These are phyloP conservation scores for Ustilago tritici DNA, from an alignment of 1,284 basidiomycete species.

Conservation along the genomic window DNA sequence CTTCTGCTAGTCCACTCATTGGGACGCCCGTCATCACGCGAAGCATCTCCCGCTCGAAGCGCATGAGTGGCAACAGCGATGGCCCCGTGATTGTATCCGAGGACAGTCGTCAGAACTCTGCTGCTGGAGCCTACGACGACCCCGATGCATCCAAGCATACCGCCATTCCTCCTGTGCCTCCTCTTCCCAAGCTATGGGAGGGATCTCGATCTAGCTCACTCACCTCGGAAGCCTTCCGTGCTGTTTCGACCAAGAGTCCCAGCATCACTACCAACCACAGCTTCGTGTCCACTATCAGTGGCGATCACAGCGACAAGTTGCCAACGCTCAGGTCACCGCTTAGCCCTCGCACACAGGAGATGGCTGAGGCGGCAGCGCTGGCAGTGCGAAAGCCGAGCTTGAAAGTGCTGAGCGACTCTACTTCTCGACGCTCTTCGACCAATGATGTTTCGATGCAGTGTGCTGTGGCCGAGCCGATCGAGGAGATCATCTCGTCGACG, in stretches of 20 bases:
- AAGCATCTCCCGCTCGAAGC: constrained; percentile 35
- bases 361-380: constrained; percentile 44
- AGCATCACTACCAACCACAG: constrained; percentile 32
- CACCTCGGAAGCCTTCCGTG: constrained; percentile 38
- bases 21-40: constrained; percentile 22
- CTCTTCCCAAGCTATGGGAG: constrained; percentile 89
- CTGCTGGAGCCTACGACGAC: constrained; percentile 25
- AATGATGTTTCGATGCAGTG: constrained; percentile 31
- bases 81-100: constrained; percentile 29
- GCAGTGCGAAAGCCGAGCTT: constrained; percentile 34
- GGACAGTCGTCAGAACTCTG: constrained; percentile 21
- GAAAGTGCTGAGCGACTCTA: constrained; percentile 24
- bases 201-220: constrained; percentile 77
- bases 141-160: constrained; percentile 23
- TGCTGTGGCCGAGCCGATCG: constrained; percentile 26
- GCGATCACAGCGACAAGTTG: constrained; percentile 34
- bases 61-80: constrained; percentile 50
- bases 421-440: constrained; percentile 30
- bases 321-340: constrained; percentile 43
- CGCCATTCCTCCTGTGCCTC: constrained; percentile 90
- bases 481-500: constrained; percentile 28
- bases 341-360: constrained; percentile 43
- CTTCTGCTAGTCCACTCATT: constrained; percentile 22
- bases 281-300: constrained; percentile 39
- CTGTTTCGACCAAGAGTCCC: constrained; percentile 29